Evolutionary conservation across 2,329 filamentous ascomycete genomes (phyloP), one percentile per base, ranked within the genome.

Genomic region (Dactylellina sp.): DNA sequence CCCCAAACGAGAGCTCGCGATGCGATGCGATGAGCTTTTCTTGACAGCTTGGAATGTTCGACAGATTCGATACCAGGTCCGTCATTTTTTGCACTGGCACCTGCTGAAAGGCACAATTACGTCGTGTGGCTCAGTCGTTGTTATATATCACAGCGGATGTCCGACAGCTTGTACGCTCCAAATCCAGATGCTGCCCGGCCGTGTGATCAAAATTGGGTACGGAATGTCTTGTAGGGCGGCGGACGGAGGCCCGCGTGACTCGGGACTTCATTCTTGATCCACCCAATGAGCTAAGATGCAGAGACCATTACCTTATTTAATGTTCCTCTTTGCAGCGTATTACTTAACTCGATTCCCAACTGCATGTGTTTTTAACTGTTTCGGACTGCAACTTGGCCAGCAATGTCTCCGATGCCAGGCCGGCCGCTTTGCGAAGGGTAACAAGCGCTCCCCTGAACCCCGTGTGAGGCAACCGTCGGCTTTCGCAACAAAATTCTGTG

Each of bases 361-460:
- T 20, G 28, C 25, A 39, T 14, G 16, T 52, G n/a, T n/a, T n/a
- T 52, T 52, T 12, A 16, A 24, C 40, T 46, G 55, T 59, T 59
- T 59, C 24, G 56, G 56, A 60, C 14, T 39, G 56, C 39, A 53
- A 46, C 22, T 37, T 32, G 2, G 32, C n/a, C 5, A 52, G 63
- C 52, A 53, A 39, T 62, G 64, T 57, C 44, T 55, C 60, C 60
- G 60, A 64, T 61, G 55, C 60, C 52, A 64, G 60, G 68, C 68
- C 68, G 68, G 68, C 53, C 68, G 68, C 60, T 72, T 59, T 65
- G 68, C 68, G 68, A 72, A 65, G 68, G 60, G 53, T 68, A 50
- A 42, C 5, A 20, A 16, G 18, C 9, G 6, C 14, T 32, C 20
- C 53, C 39, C 37, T 14, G 24, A 39, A 40, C 37, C 42, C 39